Evolutionary conservation across 257 asterid species (phyloP).

Genomic region (Jasminum sambac): DNA sequence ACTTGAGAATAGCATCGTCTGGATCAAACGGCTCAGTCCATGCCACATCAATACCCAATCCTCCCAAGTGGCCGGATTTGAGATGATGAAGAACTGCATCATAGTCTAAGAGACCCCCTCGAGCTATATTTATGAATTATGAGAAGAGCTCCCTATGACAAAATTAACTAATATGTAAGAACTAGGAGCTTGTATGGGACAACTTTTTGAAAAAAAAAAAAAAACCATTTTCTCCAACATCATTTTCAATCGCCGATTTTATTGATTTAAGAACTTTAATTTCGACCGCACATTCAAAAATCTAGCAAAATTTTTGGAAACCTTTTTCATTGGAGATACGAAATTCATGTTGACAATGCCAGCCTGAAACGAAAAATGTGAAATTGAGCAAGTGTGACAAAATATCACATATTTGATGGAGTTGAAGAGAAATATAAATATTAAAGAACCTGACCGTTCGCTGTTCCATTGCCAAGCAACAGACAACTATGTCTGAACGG

Average conservation of each 20-base stretch:
- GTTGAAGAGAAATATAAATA: neutral
- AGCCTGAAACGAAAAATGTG: constrained; percentile 49
- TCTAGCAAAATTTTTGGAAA: constrained; percentile 16
- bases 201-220: no score
- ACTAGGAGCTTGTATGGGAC: no score
- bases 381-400: constrained; percentile 15
- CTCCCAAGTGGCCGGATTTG: constrained; percentile 85
- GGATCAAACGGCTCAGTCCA: constrained; percentile 99
- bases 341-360: constrained; percentile 68
- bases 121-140: constrained; percentile 78
- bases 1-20: constrained; percentile 64
- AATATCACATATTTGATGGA: neutral
- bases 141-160: constrained; percentile 68
- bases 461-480: constrained; percentile 81
- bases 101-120: constrained; percentile 89
- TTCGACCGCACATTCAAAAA: no score
- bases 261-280: neutral
- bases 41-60: constrained; percentile 92
- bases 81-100: constrained; percentile 67
- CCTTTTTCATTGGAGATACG: constrained; percentile 92
- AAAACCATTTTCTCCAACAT: no score
- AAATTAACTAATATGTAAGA: neutral
- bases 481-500: constrained; percentile 78
- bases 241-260: no score
- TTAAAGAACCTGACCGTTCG: constrained; percentile 52